phyloP scores from a whole-genome alignment of 345 rosid genomes.

The Bruguiera gymnorhiza region DNA sequence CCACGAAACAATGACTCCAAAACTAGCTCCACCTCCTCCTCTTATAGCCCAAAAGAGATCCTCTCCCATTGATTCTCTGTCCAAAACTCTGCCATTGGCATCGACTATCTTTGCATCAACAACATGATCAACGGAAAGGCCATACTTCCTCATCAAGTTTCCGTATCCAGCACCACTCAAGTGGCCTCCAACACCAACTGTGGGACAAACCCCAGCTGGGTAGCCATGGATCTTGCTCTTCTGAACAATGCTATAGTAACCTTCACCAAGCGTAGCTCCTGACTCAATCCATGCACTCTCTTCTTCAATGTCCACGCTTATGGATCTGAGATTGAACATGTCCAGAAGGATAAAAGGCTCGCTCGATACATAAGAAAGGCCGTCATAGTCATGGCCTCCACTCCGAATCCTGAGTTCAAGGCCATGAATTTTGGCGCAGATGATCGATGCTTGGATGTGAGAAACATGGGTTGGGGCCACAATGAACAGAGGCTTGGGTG shows the following conservation, averaged over 20 bases:
- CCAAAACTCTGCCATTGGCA: conserved; percentile 4
- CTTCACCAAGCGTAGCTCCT: conserved; percentile 10
- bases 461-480: conserved; percentile 8
- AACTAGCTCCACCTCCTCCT: conserved; percentile 13
- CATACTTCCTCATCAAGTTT: conserved; percentile 15
- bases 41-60: conserved; percentile 1
- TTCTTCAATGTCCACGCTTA: not conserved
- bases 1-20: conserved; percentile 10
- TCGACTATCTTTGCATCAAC: conserved; percentile 11
- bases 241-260: conserved; percentile 1
- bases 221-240: conserved; percentile 5
- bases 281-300: conserved; percentile 6
- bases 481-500: conserved; percentile 9
- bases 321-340: conserved; percentile 1
- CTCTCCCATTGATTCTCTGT: conserved; percentile 7
- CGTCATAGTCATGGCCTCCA: conserved; percentile 8
- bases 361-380: conserved; percentile 1
- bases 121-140: conserved; percentile 8
- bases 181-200: conserved; percentile 15
- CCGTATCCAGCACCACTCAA: conserved; percentile 16
- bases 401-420: conserved; percentile 9
- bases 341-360: conserved; percentile 8
- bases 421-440: conserved; percentile 2
- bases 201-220: conserved; percentile 17
- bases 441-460: conserved; percentile 9